phyloP scores from a whole-genome alignment of 2,329 filamentous ascomycete species.

The Cryphonectria japonica region DNA sequence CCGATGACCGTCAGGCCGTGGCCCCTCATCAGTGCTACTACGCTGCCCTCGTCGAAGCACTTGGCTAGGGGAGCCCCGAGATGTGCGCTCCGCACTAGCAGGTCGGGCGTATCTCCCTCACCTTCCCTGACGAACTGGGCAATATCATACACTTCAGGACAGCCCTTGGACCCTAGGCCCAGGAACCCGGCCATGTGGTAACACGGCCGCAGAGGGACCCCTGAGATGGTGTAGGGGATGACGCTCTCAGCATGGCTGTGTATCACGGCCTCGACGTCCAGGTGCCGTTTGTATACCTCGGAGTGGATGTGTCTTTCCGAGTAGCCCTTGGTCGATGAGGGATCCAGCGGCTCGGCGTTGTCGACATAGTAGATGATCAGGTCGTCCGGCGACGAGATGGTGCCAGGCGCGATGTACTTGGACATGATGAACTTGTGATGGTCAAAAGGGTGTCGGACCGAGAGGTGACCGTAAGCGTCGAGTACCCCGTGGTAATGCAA shows the following conservation, averaged over 20 bases:
- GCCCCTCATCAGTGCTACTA: conserved; percentile 49
- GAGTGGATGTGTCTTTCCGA: conserved; percentile 51
- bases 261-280: conserved; percentile 44
- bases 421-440: conserved; percentile 53
- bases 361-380: conserved; percentile 51
- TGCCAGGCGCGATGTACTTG: conserved; percentile 49
- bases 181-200: conserved; percentile 51
- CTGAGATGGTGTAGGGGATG: conserved; percentile 46
- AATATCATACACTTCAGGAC: conserved; percentile 39
- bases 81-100: conserved; percentile 42
- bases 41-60: conserved; percentile 37
- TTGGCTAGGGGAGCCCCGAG: conserved; percentile 42
- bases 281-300: conserved; percentile 49
- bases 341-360: conserved; percentile 46
- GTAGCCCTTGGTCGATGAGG: conserved; percentile 44
- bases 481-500: conserved; percentile 54
- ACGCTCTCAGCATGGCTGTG: conserved; percentile 50
- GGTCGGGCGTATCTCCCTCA: conserved; percentile 37
- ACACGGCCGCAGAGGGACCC: conserved; percentile 44
- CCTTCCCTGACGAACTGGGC: conserved; percentile 33
- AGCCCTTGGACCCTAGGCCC: conserved; percentile 36
- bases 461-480: conserved; percentile 60
- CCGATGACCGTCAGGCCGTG: conserved; percentile 49
- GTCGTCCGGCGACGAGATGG: conserved; percentile 47
- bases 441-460: conserved; percentile 52